Evolutionary conservation across 352 stramenopile species (phyloP).

Genomic region (Thraustochytrium sp.): DNA sequence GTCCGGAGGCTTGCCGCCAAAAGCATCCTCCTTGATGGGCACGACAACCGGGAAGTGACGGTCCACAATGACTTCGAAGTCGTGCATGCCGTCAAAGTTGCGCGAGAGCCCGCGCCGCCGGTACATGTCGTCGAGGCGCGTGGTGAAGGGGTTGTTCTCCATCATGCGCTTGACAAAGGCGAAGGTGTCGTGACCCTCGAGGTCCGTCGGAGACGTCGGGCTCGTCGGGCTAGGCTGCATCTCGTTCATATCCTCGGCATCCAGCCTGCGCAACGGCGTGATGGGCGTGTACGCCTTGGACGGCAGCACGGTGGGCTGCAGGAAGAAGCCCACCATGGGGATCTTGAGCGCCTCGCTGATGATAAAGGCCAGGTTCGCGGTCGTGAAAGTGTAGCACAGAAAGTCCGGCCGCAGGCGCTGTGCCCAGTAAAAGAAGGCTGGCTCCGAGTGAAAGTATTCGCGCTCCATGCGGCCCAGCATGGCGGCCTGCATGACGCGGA

Average conservation of each 20-base stretch:
- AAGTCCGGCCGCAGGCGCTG: not conserved
- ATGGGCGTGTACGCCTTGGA: conserved; percentile 36
- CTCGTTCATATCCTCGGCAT: not conserved
- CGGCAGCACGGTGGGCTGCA: conserved; percentile 38
- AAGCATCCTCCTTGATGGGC: conserved; percentile 31
- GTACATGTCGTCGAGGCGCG: not conserved
- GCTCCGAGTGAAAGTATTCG: conserved; percentile 41
- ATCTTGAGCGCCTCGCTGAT: conserved; percentile 32
- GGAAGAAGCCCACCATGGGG: conserved; percentile 43
- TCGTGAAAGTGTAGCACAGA: conserved; percentile 28
- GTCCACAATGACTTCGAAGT: conserved; percentile 36
- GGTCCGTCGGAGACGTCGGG: not conserved
- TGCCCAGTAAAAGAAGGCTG: conserved; percentile 20
- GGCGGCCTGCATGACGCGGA: not conserved
- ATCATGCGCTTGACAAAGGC: conserved; percentile 17
- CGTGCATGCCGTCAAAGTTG: not conserved
- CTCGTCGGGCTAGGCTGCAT: not conserved
- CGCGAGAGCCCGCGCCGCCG: not conserved
- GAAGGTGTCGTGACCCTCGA: conserved; percentile 1
- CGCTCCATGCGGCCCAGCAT: conserved; percentile 31
- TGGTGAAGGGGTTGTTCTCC: conserved; percentile 40
- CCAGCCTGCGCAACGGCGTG: not conserved
- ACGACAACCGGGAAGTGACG: conserved; percentile 35
- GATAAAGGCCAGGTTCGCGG: conserved; percentile 31
- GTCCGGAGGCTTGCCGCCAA: conserved; percentile 31